phyloP scores from a whole-genome alignment of 1,139 yeast genomes.

The Suhomyces maxii region DNA sequence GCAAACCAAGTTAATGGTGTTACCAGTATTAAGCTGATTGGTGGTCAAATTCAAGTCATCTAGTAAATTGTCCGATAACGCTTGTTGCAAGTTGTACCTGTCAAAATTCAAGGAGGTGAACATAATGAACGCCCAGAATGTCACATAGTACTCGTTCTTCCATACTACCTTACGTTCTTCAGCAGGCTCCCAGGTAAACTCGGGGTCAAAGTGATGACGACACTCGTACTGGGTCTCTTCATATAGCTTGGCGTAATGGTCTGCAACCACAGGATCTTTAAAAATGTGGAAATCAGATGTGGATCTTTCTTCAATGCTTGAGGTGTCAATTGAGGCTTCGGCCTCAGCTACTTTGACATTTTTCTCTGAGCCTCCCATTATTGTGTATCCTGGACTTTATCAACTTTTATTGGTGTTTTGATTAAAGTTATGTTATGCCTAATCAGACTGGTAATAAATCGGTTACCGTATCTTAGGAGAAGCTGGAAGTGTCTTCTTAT shows the following conservation, averaged over 20 bases:
- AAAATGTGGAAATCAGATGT: constrained; percentile 21
- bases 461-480: too few relatives aligned
- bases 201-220: constrained; percentile 34
- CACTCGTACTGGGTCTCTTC: constrained; percentile 34
- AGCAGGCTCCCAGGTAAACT: constrained; percentile 33
- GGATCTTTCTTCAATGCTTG: constrained; percentile 2
- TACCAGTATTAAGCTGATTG: constrained; percentile 32
- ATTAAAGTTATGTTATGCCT: too few relatives aligned
- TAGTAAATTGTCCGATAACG: constrained; percentile 30
- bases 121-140: constrained; percentile 32
- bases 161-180: constrained; percentile 32
- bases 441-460: too few relatives aligned
- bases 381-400: too few relatives aligned
- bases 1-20: constrained; percentile 33
- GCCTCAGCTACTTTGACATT: background rate
- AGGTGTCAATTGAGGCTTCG: background rate
- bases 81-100: constrained; percentile 31
- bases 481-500: too few relatives aligned
- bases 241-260: constrained; percentile 31
- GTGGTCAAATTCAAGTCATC: constrained; percentile 28
- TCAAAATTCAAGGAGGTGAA: constrained; percentile 35
- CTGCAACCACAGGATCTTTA: constrained; percentile 31
- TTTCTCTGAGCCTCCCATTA: background rate
- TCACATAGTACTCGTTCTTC: constrained; percentile 32
- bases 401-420: too few relatives aligned